phyloP scores from a whole-genome alignment of 305 asterid species.

The Plantago coronopus region DNA sequence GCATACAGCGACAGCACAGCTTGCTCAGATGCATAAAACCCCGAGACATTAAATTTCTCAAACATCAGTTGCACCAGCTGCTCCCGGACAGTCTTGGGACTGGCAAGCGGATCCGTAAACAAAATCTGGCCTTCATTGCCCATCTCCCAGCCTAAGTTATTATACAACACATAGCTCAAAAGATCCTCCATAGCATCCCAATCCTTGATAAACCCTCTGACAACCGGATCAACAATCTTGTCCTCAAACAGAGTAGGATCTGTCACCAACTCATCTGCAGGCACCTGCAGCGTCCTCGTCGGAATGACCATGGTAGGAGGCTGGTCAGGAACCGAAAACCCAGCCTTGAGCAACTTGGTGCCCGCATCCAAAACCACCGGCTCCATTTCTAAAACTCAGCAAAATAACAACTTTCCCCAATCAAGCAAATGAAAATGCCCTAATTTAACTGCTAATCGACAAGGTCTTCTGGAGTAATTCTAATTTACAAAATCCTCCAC shows the following conservation, averaged over 20 bases:
- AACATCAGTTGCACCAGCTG: constrained; percentile 95
- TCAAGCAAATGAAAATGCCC: too few relatives aligned
- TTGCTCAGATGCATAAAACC: constrained; percentile 94
- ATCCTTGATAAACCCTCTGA: constrained; percentile 74
- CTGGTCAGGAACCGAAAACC: constrained; percentile 91
- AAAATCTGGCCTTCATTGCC: constrained; percentile 93
- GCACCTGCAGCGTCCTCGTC: constrained; percentile 77
- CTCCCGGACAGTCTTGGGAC: constrained; percentile 93
- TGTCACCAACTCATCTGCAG: constrained; percentile 47
- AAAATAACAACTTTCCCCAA: background rate
- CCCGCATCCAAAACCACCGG: constrained; percentile 94
- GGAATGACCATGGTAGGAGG: constrained; percentile 93
- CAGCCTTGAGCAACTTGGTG: constrained; percentile 77
- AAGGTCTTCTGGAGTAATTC: too few relatives aligned
- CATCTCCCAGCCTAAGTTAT: constrained; percentile 83
- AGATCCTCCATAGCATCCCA: constrained; percentile 99
- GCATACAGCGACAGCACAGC: constrained; percentile 95
- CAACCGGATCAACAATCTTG: constrained; percentile 70
- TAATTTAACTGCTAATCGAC: too few relatives aligned
- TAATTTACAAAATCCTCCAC: too few relatives aligned
- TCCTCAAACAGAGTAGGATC: constrained; percentile 58
- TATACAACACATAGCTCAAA: constrained; percentile 66
- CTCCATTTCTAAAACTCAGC: constrained; percentile 45
- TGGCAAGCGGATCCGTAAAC: constrained; percentile 89
- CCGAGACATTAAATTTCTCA: constrained; percentile 87